Evolutionary conservation across 2,329 filamentous ascomycete genomes (phyloP), one percentile per base, ranked within the genome.

Genomic region (Cordyceps cateniannulata): DNA sequence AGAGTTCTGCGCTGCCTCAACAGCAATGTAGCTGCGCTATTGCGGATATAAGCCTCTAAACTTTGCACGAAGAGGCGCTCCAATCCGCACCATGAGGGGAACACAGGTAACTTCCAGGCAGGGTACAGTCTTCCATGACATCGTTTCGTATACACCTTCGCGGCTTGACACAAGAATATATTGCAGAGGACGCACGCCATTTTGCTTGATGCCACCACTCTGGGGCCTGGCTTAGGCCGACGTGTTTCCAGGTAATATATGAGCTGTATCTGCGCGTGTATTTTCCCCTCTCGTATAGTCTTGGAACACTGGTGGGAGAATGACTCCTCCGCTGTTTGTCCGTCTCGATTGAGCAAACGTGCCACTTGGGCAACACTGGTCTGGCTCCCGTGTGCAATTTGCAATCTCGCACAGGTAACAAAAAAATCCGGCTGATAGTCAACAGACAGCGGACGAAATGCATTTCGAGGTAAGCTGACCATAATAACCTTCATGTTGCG

Each of bases 111-210:
- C 16, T 53, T 60, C 57, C 3, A 53, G 56, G 32, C 20, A 49
- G 55, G 45, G 18, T 82, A 81, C 1, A 83, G 61, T 42, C 62
- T 73, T 3, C 77, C 76, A 63, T 82, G 78, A 2, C 70, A 74
- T 45, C 69, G 70, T 3, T 77, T 75, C 1, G 73, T 74, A 48
- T 76, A 63, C 44, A 78, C 75, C 45, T 69, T 70, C 3, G 75
- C 73, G 61, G 80, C 75, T 16, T 73, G 64, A 1, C 64, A 57
- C n/a, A 82, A 72, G 62, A 82, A 77, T 7, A 73, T 67, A 55
- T 81, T 77, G 66, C 79, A 83, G 0, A 82, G 71, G 65, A 77
- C 82, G 64, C 80, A 83, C 1, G 80, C 76, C 56, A 77, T 74
- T 12, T 82, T 83, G 69, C 74, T 78, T 3, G 79, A 78, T 58